Conservation (phyloP, 257 asterid species). For the Solanum pennellii region DNA sequence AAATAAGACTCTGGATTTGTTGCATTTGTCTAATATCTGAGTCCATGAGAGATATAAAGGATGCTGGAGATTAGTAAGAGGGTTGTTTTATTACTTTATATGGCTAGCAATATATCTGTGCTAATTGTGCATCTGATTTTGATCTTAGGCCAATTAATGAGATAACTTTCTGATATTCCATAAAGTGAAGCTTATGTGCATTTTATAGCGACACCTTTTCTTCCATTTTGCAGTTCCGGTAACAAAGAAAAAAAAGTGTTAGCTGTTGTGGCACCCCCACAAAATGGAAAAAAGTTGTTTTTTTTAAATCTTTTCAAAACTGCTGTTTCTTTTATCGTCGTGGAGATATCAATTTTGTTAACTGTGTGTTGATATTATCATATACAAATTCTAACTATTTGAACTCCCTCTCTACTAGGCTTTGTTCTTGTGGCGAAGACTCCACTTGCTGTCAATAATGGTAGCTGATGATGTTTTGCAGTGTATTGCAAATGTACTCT, state of each 20-base stretch:
- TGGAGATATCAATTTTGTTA: not conserved
- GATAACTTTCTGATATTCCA: not conserved
- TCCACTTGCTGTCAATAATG: not conserved
- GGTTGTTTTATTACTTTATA: not conserved
- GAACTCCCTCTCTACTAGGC: not conserved
- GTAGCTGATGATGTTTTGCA: not conserved
- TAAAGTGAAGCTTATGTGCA: not conserved
- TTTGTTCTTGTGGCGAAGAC: not conserved
- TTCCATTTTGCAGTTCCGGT: not conserved
- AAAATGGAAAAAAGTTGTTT: not conserved
- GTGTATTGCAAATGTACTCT: not conserved
- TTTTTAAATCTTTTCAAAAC: not conserved
- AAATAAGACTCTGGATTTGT: not conserved
- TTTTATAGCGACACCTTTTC: not conserved
- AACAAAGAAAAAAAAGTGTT: not conserved
- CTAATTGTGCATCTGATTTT: not conserved
- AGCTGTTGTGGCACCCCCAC: too few relatives aligned
- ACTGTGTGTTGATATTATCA: not conserved
- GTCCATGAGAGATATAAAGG: not conserved
- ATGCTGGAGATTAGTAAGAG: not conserved
- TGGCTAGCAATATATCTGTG: not conserved
- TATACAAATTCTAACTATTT: not conserved
- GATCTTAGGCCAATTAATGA: not conserved
- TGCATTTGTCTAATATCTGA: not conserved
- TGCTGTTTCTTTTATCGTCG: not conserved